These are phyloP conservation scores for Chaetomium fimeti DNA, from an alignment of 495 filamentous ascomycete species.

Conservation along the genomic window DNA sequence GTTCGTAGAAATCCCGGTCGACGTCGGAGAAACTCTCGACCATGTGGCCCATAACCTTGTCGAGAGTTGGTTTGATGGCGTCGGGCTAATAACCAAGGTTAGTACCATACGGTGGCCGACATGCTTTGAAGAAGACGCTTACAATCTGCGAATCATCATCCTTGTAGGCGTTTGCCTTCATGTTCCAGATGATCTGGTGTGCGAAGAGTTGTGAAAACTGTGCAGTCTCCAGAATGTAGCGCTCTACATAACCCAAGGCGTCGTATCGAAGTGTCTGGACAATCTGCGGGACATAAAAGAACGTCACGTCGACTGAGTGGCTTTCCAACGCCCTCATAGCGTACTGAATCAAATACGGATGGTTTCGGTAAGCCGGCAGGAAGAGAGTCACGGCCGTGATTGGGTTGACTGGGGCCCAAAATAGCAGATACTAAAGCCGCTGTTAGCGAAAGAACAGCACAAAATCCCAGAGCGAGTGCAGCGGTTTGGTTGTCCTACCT, in stretches of 20 bases:
- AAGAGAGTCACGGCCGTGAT: conserved; percentile 91
- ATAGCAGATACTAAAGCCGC: conserved; percentile 71
- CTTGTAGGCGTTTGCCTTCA: conserved; percentile 98
- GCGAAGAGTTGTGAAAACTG: conserved; percentile 95
- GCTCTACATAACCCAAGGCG: conserved; percentile 87
- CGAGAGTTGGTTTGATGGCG: conserved; percentile 85
- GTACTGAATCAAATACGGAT: conserved; percentile 94
- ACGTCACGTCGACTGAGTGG: conserved; percentile 92
- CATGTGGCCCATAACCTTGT: conserved; percentile 83
- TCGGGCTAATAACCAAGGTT: conserved; percentile 62
- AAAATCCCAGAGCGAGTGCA: neutral
- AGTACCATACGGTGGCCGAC: neutral
- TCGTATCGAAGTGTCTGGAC: conserved; percentile 97
- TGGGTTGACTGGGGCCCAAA: conserved; percentile 92
- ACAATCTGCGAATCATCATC: conserved; percentile 90
- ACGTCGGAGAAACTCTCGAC: conserved; percentile 72
- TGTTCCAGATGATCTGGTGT: conserved; percentile 99
- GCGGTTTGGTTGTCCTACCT: conserved; percentile 51
- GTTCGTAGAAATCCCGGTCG: conserved; percentile 85
- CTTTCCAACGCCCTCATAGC: conserved; percentile 93
- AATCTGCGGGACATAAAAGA: conserved; percentile 98
- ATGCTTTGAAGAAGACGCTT: conserved; percentile 39
- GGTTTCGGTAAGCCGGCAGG: conserved; percentile 86
- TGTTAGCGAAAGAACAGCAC: conserved; percentile 38
- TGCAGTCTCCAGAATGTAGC: conserved; percentile 94